phyloP scores from a whole-genome alignment of 1,139 yeast species.

The Pichia inconspicua region DNA sequence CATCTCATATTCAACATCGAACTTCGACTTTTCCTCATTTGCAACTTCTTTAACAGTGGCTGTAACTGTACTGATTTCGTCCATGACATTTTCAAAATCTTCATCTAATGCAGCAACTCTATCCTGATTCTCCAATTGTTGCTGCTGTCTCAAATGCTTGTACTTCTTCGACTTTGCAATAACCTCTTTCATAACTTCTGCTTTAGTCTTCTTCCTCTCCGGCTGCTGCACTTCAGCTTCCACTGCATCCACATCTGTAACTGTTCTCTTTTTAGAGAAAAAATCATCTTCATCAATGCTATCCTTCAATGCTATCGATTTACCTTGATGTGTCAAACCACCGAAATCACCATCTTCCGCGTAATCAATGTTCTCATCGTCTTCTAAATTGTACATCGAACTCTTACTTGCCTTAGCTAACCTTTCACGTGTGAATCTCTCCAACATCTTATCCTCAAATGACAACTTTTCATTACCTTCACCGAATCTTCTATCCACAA shows the following conservation, averaged over 20 bases:
- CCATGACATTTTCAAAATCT: conserved; percentile 69
- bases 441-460: conserved; percentile 90
- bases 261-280: conserved; percentile 24
- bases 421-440: conserved; percentile 84
- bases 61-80: conserved; percentile 35
- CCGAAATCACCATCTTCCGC: conserved; percentile 30
- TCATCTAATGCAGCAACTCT: conserved; percentile 72
- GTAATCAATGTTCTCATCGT: conserved; percentile 46
- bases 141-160: conserved; percentile 80
- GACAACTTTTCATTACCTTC: conserved; percentile 66
- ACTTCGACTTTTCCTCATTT: conserved; percentile 31
- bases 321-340: conserved; percentile 75
- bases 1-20: conserved; percentile 61
- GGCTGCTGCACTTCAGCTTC: conserved; percentile 34
- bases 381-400: conserved; percentile 66
- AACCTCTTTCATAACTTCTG: conserved; percentile 94
- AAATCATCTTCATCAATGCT: conserved; percentile 32
- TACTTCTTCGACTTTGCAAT: conserved; percentile 90
- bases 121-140: conserved; percentile 62
- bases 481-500: conserved; percentile 87
- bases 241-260: conserved; percentile 25
- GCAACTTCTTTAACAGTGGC: conserved; percentile 22
- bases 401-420: conserved; percentile 49
- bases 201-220: conserved; percentile 70
- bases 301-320: conserved; percentile 34